These are phyloP conservation scores for Amphichorda felina DNA, from an alignment of 2,329 filamentous ascomycete species.

Conservation along the genomic window DNA sequence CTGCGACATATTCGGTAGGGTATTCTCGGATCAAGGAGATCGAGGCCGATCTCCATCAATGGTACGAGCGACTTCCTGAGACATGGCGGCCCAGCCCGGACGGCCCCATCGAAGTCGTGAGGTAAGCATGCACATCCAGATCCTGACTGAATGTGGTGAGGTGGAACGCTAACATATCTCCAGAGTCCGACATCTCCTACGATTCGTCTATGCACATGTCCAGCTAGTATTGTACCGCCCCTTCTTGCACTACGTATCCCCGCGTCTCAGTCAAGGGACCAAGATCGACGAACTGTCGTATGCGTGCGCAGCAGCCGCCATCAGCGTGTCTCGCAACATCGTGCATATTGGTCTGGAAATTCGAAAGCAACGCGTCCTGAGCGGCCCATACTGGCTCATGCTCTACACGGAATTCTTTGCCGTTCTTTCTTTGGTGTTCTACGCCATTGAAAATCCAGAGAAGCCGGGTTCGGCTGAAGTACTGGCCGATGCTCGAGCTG, in stretches of 20 bases:
- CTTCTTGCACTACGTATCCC: slow-evolving; percentile 73
- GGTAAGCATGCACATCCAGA: slow-evolving; percentile 38
- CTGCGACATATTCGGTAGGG: slow-evolving; percentile 43
- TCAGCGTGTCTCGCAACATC: slow-evolving; percentile 58
- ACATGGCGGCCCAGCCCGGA: slow-evolving; percentile 71
- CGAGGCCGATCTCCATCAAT: slow-evolving; percentile 49
- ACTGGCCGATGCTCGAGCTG: slow-evolving; percentile 72
- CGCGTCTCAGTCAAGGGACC: slow-evolving; percentile 40
- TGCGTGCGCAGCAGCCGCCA: slow-evolving; percentile 53
- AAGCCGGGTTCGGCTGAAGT: slow-evolving; percentile 67
- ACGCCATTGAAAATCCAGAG: slow-evolving; percentile 68
- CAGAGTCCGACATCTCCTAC: slow-evolving; percentile 60
- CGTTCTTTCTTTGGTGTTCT: slow-evolving; percentile 68
- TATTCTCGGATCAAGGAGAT: slow-evolving; percentile 52
- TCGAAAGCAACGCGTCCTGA: slow-evolving; percentile 61
- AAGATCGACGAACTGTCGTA: slow-evolving; percentile 66
- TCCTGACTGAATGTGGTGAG: background rate
- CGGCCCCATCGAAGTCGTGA: slow-evolving; percentile 59
- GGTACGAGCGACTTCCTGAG: slow-evolving; percentile 58
- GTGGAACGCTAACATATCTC: background rate
- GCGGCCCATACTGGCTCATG: slow-evolving; percentile 78
- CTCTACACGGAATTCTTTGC: slow-evolving; percentile 78
- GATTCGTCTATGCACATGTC: slow-evolving; percentile 72
- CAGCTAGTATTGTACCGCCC: slow-evolving; percentile 76
- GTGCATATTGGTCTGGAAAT: slow-evolving; percentile 72